Base-by-base conservation (phyloP, 352 stramenopile species). In the Aphanomyces stellatus region DNA sequence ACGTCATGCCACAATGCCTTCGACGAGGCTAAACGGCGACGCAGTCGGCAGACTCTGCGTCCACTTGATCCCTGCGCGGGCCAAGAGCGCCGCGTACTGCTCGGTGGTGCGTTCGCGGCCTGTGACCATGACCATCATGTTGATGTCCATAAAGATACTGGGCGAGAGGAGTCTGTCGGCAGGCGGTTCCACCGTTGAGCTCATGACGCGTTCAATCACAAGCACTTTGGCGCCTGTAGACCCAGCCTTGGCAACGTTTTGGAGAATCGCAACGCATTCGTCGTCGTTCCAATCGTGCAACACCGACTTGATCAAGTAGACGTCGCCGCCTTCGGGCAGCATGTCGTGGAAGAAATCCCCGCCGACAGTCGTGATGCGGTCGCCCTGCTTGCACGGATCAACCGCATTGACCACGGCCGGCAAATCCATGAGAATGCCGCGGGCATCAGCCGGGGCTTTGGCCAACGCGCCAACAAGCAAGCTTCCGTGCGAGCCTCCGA, bases 241-340 rank as follows among this genome's bases (percentile, higher is more conserved):
- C 7, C 24, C 49, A 4, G 24, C 24, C 28, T 22, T 33, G 7
- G 49, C 49, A 5, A 57, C n/a, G 27, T 33, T 27, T 19, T 27
- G 24, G 24, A 57, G 28, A 5, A 57, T 27, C 49, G 24, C n/a
- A 11, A 37, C 27, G 28, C 49, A 37, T 4, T 37, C 8, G 7
- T n/a, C 49, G 27, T 57, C 49, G 49, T 37, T 27, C 49, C 49
- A 57, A 11, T 57, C 49, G 49, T 57, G 49, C 49, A 57, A 37
- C 10, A 57, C 22, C 10, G 31, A 27, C 49, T 57, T 57, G 28
- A 57, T 22, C 49, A 57, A 37, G 25, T 57, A 57, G 7, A 57
- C 10, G 28, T 57, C 49, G 49, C n/a, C n/a, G n/a, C 49, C 49
- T 11, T n/a, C 24, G 13, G 49, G 49, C 49, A 57, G 24, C 6